Percentiles rank a stretch among this genome's conserved stretches.
phyloP scores from a whole-genome alignment of 2,329 filamentous ascomycete genomes.

The Podosphaera leucotricha region DNA sequence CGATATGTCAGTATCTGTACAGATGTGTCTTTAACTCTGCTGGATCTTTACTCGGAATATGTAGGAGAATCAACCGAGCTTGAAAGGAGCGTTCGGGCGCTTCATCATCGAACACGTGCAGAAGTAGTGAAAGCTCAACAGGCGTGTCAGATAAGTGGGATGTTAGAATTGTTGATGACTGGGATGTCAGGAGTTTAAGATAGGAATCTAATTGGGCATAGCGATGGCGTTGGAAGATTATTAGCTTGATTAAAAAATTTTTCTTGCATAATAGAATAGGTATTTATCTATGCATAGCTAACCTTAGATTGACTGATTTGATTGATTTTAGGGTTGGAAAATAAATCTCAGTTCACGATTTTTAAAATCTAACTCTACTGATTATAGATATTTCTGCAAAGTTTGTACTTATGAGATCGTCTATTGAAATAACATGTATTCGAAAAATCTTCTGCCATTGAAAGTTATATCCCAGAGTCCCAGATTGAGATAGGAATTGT shows the following conservation, averaged over 20 bases:
- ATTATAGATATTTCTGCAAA: no score
- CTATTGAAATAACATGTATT: no score
- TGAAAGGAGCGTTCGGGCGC: constrained; percentile 40
- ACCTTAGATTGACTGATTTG: background rate
- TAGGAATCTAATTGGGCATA: constrained; percentile 16
- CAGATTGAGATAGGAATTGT: no score
- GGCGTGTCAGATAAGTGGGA: constrained; percentile 61
- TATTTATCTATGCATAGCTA: background rate
- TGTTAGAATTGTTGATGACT: constrained; percentile 58
- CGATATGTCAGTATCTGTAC: constrained; percentile 60
- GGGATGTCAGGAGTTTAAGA: constrained; percentile 15
- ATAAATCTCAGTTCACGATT: background rate
- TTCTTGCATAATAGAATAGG: background rate
- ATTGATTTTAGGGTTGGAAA: background rate
- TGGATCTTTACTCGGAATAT: constrained; percentile 73
- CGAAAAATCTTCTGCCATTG: no score
- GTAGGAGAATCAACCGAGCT: constrained; percentile 51
- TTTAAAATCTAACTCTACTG: no score
- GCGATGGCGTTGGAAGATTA: constrained; percentile 16
- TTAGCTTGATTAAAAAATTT: background rate
- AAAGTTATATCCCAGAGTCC: no score
- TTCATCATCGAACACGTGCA: constrained; percentile 46
- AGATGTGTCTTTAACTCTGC: constrained; percentile 56
- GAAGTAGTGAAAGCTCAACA: constrained; percentile 69
- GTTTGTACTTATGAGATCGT: no score